phyloP scores from a whole-genome alignment of 2,329 filamentous ascomycete species.

The Lachnellula arida region DNA sequence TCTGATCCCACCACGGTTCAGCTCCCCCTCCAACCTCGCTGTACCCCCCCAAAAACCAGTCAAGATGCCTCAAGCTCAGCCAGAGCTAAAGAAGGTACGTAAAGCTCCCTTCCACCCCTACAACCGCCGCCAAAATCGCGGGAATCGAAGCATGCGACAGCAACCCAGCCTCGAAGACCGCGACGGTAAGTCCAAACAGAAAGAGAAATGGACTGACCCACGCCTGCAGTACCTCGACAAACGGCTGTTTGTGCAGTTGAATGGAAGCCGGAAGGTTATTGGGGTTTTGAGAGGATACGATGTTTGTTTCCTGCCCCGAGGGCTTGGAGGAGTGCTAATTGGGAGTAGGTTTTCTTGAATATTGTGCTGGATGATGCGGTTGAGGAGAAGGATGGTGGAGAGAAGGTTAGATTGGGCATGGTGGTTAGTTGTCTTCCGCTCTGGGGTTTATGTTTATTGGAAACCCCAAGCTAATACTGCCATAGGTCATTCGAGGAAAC shows the following conservation, averaged over 20 bases:
- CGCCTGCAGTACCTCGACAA: slow-evolving; percentile 89
- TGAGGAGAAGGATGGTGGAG: slow-evolving; percentile 87
- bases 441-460: neutral
- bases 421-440: slow-evolving; percentile 56
- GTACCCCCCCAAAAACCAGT: slow-evolving; percentile 12
- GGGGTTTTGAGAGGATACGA: slow-evolving; percentile 93
- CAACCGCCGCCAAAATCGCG: slow-evolving; percentile 1
- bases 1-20: slow-evolving; percentile 1
- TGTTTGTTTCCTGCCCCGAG: slow-evolving; percentile 46
- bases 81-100: slow-evolving; percentile 93
- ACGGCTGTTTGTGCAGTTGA: slow-evolving; percentile 94
- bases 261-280: slow-evolving; percentile 95
- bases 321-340: slow-evolving; percentile 19
- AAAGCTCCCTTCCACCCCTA: slow-evolving; percentile 7
- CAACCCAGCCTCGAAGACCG: slow-evolving; percentile 5
- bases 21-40: neutral
- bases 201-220: slow-evolving; percentile 50
- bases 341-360: slow-evolving; percentile 83
- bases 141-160: slow-evolving; percentile 11
- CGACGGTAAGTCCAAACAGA: slow-evolving; percentile 49
- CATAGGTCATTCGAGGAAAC: slow-evolving; percentile 88
- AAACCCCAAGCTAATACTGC: slow-evolving; percentile 11
- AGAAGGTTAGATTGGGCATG: slow-evolving; percentile 89
- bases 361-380: slow-evolving; percentile 96
- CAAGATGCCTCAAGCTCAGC: slow-evolving; percentile 94